Evolutionary conservation across 352 stramenopile species (phyloP).

Genomic region (Globisporangium sylvaticum): DNA sequence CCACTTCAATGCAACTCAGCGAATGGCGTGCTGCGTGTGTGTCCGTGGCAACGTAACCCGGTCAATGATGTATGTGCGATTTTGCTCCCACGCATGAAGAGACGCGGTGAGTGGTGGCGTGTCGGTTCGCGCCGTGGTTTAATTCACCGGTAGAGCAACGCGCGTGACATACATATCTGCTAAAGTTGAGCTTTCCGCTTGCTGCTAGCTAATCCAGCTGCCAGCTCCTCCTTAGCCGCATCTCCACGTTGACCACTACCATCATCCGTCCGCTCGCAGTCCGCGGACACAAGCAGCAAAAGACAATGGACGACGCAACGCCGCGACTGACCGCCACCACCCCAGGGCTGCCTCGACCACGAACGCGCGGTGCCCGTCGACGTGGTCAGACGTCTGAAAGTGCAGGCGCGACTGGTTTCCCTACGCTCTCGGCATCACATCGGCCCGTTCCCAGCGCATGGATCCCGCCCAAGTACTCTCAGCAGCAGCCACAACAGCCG

Average conservation of each 20-base stretch:
- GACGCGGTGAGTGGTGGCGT: neutral
- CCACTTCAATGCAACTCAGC: neutral
- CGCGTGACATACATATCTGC: neutral
- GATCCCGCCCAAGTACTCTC: neutral
- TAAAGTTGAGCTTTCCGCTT: neutral
- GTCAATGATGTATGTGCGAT: neutral
- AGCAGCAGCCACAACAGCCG: neutral
- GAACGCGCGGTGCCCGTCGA: conserved; percentile 30
- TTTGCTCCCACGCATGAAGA: neutral
- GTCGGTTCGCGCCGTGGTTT: neutral
- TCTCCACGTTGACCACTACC: neutral
- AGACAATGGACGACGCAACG: conserved; percentile 8
- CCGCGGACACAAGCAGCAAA: neutral
- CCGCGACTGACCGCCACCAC: neutral
- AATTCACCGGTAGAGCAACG: neutral
- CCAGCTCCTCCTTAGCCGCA: neutral
- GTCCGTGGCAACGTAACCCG: neutral
- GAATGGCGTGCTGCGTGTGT: neutral
- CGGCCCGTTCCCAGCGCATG: neutral
- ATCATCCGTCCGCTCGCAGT: neutral
- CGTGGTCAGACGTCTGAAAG: conserved; percentile 7
- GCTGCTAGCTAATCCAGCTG: neutral
- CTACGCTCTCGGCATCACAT: conserved; percentile 8
- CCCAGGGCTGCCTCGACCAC: conserved; percentile 19
- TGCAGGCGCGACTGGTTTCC: conserved; percentile 16